Percentiles rank a stretch among this genome's conserved stretches.
phyloP scores from a whole-genome alignment of 768 basidiomycete species.

The Baorangia bicolor region DNA sequence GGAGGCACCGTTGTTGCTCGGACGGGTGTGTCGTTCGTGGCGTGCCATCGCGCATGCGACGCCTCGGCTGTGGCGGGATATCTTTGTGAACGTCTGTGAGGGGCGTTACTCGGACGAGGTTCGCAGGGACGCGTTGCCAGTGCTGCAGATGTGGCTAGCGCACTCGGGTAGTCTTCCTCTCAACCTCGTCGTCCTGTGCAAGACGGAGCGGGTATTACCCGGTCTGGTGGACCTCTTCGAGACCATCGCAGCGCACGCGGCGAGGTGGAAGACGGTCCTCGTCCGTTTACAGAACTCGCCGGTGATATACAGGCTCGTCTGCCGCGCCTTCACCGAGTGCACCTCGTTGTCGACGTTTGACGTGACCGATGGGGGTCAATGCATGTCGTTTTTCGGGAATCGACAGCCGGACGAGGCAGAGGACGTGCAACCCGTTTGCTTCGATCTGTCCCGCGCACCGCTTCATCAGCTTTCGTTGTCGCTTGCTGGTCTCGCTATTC shows the following conservation, averaged over 20 bases:
- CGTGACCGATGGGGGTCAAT: conserved; percentile 21
- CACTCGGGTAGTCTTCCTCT: conserved; percentile 24
- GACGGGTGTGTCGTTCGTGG: conserved; percentile 32
- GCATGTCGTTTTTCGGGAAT: background rate
- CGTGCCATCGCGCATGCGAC: conserved; percentile 24
- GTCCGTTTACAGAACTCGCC: conserved; percentile 23
- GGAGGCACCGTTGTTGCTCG: conserved; percentile 28
- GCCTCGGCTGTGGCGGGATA: conserved; percentile 27
- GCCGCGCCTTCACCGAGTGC: conserved; percentile 12
- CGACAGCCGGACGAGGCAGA: conserved; percentile 1
- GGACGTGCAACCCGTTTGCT: conserved; percentile 4
- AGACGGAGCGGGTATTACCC: conserved; percentile 19
- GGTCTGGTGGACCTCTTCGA: conserved; percentile 22
- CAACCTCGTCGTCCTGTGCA: conserved; percentile 18
- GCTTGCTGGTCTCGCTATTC: conserved; percentile 17
- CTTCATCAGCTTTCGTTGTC: conserved; percentile 18
- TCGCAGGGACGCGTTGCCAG: conserved; percentile 19
- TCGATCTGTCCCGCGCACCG: conserved; percentile 17
- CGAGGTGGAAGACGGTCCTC: conserved; percentile 22
- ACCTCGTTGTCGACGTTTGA: conserved; percentile 17
- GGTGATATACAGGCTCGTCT: conserved; percentile 9
- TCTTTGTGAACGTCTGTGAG: conserved; percentile 21
- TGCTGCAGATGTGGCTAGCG: conserved; percentile 20
- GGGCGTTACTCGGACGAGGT: conserved; percentile 19
- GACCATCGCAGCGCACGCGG: conserved; percentile 11